Base-by-base conservation (phyloP, 768 basidiomycete genomes). In the Lactarius psammicola region DNA sequence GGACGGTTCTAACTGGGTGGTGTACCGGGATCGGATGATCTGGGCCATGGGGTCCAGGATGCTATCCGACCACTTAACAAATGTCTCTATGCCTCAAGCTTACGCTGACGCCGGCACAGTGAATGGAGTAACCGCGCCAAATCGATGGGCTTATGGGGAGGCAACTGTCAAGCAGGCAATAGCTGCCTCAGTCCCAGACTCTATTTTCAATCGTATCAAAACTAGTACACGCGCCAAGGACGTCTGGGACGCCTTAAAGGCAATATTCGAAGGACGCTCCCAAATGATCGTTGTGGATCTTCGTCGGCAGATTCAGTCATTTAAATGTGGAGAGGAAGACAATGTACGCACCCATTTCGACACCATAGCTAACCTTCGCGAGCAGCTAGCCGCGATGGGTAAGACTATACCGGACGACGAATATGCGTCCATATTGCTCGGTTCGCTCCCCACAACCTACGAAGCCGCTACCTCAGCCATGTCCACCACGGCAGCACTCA, bases 301-400 rank as follows among this genome's bases (percentile, higher is more conserved):
- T 9, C 63, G 71, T 46, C 56, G 67, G 26, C 63, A 67, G 33
- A 70, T 79, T 44, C 71, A 75, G 62, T 40, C 71, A 18, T 62
- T 62, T 69, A 62, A 63, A 33, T 77, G 76, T 59, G 58, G 61
- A 2, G 77, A 79, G n/a, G 71, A 73, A 4, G 74, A 71, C 4
- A 74, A 80, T 66, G 70, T 77, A 11, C 67, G 68, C 10, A 62
- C 68, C 10, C 78, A 38, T 11, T 38, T 38, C 13, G 78, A 67
- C 71, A 17, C 74, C 68, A 61, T 80, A 18, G 40, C 65, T 9
- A 64, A 65, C 8, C 73, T 78, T 69, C 67, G 62, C 3, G 74
- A 79, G 55, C 71, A 78, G 20, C 73, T 80, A 9, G 73, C 77
- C 0, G 70, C 74, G 0, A 75, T 78, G 71, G 76, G 76, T n/a